A percentile compares a stretch with the other conserved stretches of the same genome.
Conservation (phyloP, 805 yeast genomes). For the Yamadazyma insecticola region DNA sequence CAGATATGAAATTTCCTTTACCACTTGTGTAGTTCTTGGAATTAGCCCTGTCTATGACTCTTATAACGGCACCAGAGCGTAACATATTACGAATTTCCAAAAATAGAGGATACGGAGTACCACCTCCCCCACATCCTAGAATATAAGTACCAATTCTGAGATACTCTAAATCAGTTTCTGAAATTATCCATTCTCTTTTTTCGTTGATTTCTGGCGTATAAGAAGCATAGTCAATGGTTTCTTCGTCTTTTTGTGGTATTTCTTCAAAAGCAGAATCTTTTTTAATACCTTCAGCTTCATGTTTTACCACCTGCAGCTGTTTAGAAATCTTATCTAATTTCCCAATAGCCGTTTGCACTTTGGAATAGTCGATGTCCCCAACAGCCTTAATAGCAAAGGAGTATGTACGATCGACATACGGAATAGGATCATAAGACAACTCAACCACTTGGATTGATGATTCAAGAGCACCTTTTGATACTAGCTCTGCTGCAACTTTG, state of each 20-base stretch:
- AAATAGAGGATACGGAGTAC: slow-evolving; percentile 39
- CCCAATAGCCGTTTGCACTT: slow-evolving; percentile 2
- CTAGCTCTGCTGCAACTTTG: slow-evolving; percentile 13
- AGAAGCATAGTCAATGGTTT: slow-evolving; percentile 6
- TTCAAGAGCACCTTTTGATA: slow-evolving; percentile 19
- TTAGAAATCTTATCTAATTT: background rate
- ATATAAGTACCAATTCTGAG: slow-evolving; percentile 43
- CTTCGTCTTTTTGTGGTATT: too few species aligned
- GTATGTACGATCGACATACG: slow-evolving; percentile 29
- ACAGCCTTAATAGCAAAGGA: slow-evolving; percentile 35
- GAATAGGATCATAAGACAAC: slow-evolving; percentile 22
- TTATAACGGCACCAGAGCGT: slow-evolving; percentile 27
- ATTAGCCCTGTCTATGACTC: slow-evolving; percentile 32
- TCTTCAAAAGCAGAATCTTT: too few species aligned
- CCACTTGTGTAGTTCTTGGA: too few species aligned
- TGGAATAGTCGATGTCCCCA: slow-evolving; percentile 41
- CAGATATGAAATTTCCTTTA: slow-evolving; percentile 26
- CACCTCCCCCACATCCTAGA: slow-evolving; percentile 51
- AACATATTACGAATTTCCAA: slow-evolving; percentile 30
- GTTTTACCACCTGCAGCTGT: too few species aligned
- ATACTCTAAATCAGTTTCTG: slow-evolving; percentile 38
- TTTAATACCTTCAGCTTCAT: too few species aligned
- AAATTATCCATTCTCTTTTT: slow-evolving; percentile 33
- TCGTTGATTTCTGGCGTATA: slow-evolving; percentile 25
- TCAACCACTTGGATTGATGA: slow-evolving; percentile 19